Base-by-base conservation (phyloP, 2,329 filamentous ascomycete species). In the Gaeumannomyces sp. region DNA sequence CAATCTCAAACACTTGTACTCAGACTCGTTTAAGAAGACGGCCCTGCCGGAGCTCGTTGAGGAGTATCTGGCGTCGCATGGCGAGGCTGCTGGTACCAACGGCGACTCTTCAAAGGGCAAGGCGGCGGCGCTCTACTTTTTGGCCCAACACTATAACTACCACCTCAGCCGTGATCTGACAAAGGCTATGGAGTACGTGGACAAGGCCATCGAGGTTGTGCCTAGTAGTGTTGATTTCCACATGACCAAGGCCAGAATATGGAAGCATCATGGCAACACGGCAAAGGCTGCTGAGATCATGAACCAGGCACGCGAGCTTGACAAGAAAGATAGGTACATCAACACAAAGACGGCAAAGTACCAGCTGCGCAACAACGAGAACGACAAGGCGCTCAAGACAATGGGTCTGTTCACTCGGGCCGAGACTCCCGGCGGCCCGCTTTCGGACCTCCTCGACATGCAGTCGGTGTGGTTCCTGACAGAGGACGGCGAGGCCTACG, bases 321-420 rank as follows among this genome's bases (percentile, higher is more conserved):
- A 99, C 73, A 86, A 90, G 69, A 92, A 89, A 78, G 95, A 99
- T 74, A 89, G 95, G 59, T 96, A 98, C 76, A 98, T 98, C 82
- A 99, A 99, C 82, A 96, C 93, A 68, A 99, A 99, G 79, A 90
- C 93, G 62, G 93, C 94, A 66, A 99, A 99, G 75, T 99, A 99
- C 75, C 93, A 96, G 76, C 84, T 99, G 61, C 88, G 95, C 64
- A 96, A 97, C 77, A 87, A 97, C 75, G 88, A 97, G 73, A 95
- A 92, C 72, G 91, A 96, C 63, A 88, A 88, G 70, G 94, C 91
- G 0, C 80, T 98, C 64, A 87, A 91, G 71, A 97, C 92, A 0
- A 93, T 98, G 83, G 91, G 92, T 68, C 85, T 97, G 69, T 99
- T 99, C 77, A 99, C 96, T 0, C 85, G 94, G 64, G 93, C 93